phyloP scores from a whole-genome alignment of 2,329 filamentous ascomycete genomes.

The Cryphonectria carpinicola region DNA sequence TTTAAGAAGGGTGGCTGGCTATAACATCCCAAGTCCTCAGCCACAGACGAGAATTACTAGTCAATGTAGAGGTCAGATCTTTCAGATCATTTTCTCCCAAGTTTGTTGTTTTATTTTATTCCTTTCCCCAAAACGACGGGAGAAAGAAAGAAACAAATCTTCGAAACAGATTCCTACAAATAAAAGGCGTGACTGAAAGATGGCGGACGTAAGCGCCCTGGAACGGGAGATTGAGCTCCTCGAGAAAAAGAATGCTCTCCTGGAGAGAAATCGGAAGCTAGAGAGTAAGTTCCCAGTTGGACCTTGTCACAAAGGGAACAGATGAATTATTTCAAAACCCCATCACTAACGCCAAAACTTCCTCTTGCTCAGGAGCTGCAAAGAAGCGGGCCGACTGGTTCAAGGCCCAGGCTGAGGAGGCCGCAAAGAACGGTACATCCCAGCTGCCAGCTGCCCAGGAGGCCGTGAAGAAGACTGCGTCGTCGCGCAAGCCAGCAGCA shows the following conservation, averaged over 20 bases:
- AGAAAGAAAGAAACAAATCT: neutral
- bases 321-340: neutral
- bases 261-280: constrained; percentile 23
- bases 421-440: constrained; percentile 7
- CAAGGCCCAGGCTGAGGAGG: constrained; percentile 17
- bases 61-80: neutral
- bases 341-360: constrained; percentile 9
- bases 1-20: neutral
- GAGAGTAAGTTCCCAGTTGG: neutral
- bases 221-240: constrained; percentile 23
- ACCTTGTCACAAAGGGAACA: neutral
- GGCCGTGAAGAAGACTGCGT: constrained; percentile 9
- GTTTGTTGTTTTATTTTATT: neutral
- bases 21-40: constrained; percentile 4
- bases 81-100: neutral
- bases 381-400: constrained; percentile 18
- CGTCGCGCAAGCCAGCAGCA: constrained; percentile 17
- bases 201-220: constrained; percentile 24
- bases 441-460: neutral
- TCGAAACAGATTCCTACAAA: neutral
- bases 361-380: constrained; percentile 11
- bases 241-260: constrained; percentile 22
- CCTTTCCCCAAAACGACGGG: no score
- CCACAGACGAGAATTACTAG: neutral
- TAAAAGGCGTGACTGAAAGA: neutral